Conservation (phyloP, 2,329 filamentous ascomycete species). For the Ophiostoma sp. region DNA sequence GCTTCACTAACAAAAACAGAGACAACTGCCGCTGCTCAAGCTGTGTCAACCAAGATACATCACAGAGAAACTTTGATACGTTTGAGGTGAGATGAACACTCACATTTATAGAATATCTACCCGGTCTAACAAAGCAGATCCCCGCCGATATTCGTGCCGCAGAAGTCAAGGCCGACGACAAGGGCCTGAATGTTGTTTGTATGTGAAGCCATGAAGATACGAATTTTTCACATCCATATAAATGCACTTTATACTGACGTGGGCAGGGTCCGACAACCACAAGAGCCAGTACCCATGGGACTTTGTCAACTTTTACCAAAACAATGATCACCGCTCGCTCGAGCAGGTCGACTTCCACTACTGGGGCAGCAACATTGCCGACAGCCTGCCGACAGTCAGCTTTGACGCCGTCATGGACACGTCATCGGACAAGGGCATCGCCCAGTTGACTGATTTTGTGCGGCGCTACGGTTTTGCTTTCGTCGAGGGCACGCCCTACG, state of each 20-base stretch:
- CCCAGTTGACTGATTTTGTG: constrained; percentile 62
- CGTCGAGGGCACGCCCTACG: constrained; percentile 65
- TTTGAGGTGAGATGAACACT: constrained; percentile 54
- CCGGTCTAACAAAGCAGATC: constrained; percentile 43
- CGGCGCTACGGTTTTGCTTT: constrained; percentile 73
- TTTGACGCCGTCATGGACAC: constrained; percentile 61
- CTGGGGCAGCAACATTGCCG: constrained; percentile 40
- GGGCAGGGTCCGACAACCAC: constrained; percentile 68
- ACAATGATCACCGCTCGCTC: constrained; percentile 36
- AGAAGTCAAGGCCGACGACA: constrained; percentile 37
- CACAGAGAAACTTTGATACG: constrained; percentile 67
- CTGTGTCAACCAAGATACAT: constrained; percentile 70
- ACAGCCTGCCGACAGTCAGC: constrained; percentile 57
- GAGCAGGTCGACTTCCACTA: constrained; percentile 36
- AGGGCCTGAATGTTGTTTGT: constrained; percentile 54
- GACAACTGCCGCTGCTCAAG: constrained; percentile 70
- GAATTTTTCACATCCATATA: neutral
- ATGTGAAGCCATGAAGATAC: constrained; percentile 29
- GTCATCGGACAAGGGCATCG: constrained; percentile 54
- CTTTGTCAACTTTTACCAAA: constrained; percentile 56
- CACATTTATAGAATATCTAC: neutral
- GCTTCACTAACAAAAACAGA: constrained; percentile 40
- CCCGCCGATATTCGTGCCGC: constrained; percentile 44
- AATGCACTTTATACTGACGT: neutral
- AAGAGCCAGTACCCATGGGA: constrained; percentile 65